Conservation (phyloP, 179 eudicot species). For the Beta macrorhiza region DNA sequence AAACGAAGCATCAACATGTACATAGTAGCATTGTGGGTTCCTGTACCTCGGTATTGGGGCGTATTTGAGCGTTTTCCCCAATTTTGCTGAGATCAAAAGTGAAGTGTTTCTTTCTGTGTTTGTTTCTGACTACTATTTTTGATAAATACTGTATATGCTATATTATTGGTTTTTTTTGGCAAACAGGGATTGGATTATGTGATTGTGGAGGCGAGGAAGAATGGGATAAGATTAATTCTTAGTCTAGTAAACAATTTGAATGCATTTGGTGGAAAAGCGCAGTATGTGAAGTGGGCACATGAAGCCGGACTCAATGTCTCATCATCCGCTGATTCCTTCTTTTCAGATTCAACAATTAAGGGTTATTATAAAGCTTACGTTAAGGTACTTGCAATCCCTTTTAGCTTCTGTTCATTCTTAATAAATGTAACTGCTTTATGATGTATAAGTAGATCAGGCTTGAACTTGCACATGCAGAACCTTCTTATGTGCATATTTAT, state of each 20-base stretch:
- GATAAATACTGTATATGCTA: constrained; percentile 4
- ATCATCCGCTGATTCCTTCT: constrained; percentile 49
- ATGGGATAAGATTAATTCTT: constrained; percentile 48
- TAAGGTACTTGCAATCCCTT: constrained; percentile 31
- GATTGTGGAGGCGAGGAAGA: constrained; percentile 56
- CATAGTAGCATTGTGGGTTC: no score
- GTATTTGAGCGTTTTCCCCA: no score
- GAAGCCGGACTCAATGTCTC: constrained; percentile 46
- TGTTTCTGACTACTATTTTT: neutral
- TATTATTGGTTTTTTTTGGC: neutral
- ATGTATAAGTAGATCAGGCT: neutral
- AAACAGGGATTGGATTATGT: constrained; percentile 56
- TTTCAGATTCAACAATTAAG: constrained; percentile 41
- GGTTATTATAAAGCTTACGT: constrained; percentile 45
- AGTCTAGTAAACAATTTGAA: constrained; percentile 59
- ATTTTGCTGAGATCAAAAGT: neutral
- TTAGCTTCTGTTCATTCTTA: neutral
- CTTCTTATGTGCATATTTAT: neutral
- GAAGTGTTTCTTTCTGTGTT: neutral
- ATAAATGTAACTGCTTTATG: neutral
- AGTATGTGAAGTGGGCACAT: constrained; percentile 57
- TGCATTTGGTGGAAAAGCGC: constrained; percentile 64
- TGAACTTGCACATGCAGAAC: neutral
- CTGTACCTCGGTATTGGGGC: no score
- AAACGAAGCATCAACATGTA: no score